These are phyloP conservation scores for Kwoniella mangroviensis DNA, from an alignment of 768 basidiomycete species.

Conservation along the genomic window DNA sequence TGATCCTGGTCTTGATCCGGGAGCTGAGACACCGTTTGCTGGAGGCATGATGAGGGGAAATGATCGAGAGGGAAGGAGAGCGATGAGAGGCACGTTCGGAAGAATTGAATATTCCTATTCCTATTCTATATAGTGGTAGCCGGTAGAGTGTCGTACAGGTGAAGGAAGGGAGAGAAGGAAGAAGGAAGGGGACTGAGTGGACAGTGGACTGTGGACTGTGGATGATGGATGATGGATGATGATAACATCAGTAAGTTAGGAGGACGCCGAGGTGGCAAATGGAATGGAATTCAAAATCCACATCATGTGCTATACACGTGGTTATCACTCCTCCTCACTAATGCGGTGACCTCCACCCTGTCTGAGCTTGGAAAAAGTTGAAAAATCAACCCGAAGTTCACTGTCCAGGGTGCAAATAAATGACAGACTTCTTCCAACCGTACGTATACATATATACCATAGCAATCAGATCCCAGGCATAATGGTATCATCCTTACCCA, in stretches of 20 bases:
- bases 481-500: conserved; percentile 29
- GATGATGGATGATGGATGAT: conserved; percentile 4
- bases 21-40: conserved; percentile 13
- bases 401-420: too few species aligned
- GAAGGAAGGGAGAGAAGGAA: conserved; percentile 2
- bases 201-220: background rate
- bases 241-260: too few species aligned
- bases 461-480: background rate
- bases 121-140: background rate
- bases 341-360: background rate
- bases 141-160: background rate
- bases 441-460: background rate
- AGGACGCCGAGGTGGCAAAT: background rate
- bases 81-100: background rate
- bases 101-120: too few species aligned
- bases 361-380: conserved; percentile 5
- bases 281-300: background rate
- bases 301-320: background rate
- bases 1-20: conserved; percentile 36
- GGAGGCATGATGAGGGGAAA: conserved; percentile 18
- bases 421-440: background rate
- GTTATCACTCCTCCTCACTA: background rate
- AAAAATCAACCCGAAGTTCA: background rate
- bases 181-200: background rate
- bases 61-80: conserved; percentile 4